Evolutionary conservation across 495 filamentous ascomycete genomes (phyloP).

Genomic region (Penicillium dipodomyicola): DNA sequence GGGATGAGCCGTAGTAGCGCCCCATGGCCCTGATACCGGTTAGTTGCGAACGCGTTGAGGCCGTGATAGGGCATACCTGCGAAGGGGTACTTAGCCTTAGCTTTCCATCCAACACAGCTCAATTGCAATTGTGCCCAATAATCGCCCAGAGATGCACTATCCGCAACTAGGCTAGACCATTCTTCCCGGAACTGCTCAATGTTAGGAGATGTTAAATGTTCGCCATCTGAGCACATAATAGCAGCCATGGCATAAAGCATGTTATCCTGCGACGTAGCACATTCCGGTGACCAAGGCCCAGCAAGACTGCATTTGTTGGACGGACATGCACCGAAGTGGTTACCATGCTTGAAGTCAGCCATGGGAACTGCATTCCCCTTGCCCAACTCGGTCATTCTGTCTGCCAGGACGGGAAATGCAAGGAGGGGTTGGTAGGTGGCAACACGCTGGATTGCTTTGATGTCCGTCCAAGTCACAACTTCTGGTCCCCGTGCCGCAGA

Average conservation of each 20-base stretch:
- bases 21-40: conserved; percentile 28
- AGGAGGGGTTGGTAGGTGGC: conserved; percentile 57
- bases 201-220: conserved; percentile 39
- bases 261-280: conserved; percentile 41
- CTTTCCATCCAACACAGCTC: conserved; percentile 55
- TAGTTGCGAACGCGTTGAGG: neutral
- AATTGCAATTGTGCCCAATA: conserved; percentile 58
- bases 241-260: conserved; percentile 46
- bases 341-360: conserved; percentile 45
- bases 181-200: conserved; percentile 46
- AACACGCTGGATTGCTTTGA: conserved; percentile 32
- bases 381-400: conserved; percentile 52
- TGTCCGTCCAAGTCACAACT: conserved; percentile 43
- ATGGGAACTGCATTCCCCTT: conserved; percentile 52
- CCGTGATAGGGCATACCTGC: conserved; percentile 27
- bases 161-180: conserved; percentile 41
- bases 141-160: conserved; percentile 53
- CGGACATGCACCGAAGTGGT: conserved; percentile 35
- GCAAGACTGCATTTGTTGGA: conserved; percentile 36
- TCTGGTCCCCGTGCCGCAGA: conserved; percentile 37
- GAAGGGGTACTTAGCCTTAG: conserved; percentile 58
- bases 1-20: conserved; percentile 50
- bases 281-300: conserved; percentile 43
- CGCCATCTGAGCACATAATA: conserved; percentile 63
- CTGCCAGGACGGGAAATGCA: conserved; percentile 56